These are phyloP conservation scores for Austroboletus niveus DNA, from an alignment of 1,284 basidiomycete species.

Conservation along the genomic window DNA sequence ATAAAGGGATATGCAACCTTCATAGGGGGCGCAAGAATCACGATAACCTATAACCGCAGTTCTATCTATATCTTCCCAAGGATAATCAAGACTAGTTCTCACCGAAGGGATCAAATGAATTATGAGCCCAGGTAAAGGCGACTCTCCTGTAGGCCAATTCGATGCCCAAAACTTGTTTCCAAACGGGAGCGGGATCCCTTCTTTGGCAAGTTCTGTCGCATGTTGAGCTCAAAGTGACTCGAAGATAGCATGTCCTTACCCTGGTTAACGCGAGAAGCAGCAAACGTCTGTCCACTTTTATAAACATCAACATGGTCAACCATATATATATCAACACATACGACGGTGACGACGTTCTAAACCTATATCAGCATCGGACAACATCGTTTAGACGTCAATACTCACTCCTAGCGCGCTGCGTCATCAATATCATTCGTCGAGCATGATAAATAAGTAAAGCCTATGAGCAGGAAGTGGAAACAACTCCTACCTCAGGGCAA, in stretches of 20 bases:
- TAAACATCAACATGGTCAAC: not conserved
- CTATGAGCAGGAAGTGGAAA: too few relatives aligned
- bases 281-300: constrained; percentile 37
- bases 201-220: constrained; percentile 41
- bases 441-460: not conserved
- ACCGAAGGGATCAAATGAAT: constrained; percentile 37
- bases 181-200: constrained; percentile 41
- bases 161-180: constrained; percentile 39
- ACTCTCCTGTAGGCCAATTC: constrained; percentile 39
- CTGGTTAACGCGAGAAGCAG: constrained; percentile 47
- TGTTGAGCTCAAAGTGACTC: not conserved
- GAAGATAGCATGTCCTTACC: constrained; percentile 20
- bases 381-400: not conserved
- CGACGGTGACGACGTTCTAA: constrained; percentile 38
- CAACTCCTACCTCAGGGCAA: constrained; percentile 45
- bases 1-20: constrained; percentile 51
- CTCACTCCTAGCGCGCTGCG: constrained; percentile 30
- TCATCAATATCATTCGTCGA: not conserved
- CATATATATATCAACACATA: constrained; percentile 13
- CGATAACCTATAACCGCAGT: constrained; percentile 38
- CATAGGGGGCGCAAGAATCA: constrained; percentile 49
- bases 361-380: constrained; percentile 3
- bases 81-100: not conserved
- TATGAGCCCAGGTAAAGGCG: constrained; percentile 41
- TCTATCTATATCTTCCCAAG: not conserved